These are phyloP conservation scores for Theileria equi DNA, from an alignment of 169 alveolate species.

Conservation along the genomic window DNA sequence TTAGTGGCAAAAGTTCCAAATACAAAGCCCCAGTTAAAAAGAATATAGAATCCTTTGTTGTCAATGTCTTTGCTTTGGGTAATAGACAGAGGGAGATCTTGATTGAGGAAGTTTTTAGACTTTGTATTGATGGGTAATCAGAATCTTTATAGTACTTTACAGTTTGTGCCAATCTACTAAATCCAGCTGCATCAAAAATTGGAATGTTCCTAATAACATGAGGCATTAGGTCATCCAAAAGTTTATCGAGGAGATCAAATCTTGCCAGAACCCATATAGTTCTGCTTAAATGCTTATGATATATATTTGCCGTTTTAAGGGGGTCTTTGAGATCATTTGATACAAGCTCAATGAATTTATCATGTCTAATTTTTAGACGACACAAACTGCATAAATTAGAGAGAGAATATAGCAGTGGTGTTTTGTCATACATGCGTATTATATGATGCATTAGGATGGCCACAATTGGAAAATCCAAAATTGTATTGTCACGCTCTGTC, in stretches of 20 bases:
- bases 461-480: constrained; percentile 54
- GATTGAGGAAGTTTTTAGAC: constrained; percentile 16
- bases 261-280: constrained; percentile 54
- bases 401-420: constrained; percentile 47
- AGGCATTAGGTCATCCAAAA: constrained; percentile 36
- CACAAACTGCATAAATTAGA: constrained; percentile 58
- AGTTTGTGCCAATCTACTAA: constrained; percentile 44
- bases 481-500: constrained; percentile 47
- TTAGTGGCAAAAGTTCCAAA: constrained; percentile 36
- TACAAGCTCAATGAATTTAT: constrained; percentile 15
- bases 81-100: constrained; percentile 16
- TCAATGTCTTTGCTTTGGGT: constrained; percentile 11
- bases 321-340: constrained; percentile 30
- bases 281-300: constrained; percentile 55
- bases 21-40: constrained; percentile 31
- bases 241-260: constrained; percentile 25
- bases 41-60: constrained; percentile 45
- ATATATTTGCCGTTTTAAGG: constrained; percentile 43
- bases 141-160: background rate
- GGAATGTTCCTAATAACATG: constrained; percentile 37
- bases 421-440: constrained; percentile 25
- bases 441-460: constrained; percentile 50
- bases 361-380: constrained; percentile 42
- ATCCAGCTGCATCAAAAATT: constrained; percentile 43
- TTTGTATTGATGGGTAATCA: background rate